A percentile compares a stretch with the other conserved stretches of the same genome.
These are phyloP conservation scores for Xylaria venustula DNA, from an alignment of 495 filamentous ascomycete genomes.

Conservation along the genomic window DNA sequence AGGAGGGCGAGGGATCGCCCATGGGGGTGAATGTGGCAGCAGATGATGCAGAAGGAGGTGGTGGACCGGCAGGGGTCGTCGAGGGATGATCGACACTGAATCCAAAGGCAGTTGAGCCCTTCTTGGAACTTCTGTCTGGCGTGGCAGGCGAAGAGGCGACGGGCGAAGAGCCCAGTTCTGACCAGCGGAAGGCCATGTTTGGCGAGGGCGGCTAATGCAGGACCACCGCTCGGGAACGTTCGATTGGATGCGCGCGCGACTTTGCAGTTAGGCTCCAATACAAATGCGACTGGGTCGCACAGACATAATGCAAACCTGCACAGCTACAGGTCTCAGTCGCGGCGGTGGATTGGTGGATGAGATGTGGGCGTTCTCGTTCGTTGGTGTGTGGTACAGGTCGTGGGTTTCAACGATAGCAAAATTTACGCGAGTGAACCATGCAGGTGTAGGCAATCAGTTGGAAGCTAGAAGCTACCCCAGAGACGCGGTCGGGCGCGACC, in stretches of 20 bases:
- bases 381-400: not conserved
- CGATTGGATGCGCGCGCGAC: not conserved
- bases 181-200: slow-evolving; percentile 35
- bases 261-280: not conserved
- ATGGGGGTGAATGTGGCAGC: slow-evolving; percentile 71
- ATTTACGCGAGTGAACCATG: not conserved
- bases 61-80: slow-evolving; percentile 74
- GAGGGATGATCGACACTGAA: slow-evolving; percentile 52
- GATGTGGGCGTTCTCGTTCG: not conserved
- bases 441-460: too few relatives aligned
- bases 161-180: slow-evolving; percentile 24
- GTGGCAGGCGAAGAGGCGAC: slow-evolving; percentile 31
- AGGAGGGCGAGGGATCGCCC: slow-evolving; percentile 62
- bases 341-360: not conserved
- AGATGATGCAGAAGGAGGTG: slow-evolving; percentile 54
- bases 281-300: not conserved
- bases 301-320: not conserved
- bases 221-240: slow-evolving; percentile 8
- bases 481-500: slow-evolving; percentile 1
- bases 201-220: not conserved
- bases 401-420: slow-evolving; percentile 1
- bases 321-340: not conserved
- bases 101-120: slow-evolving; percentile 20
- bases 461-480: slow-evolving; percentile 4
- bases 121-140: slow-evolving; percentile 31